Base-by-base conservation (phyloP, 495 filamentous ascomycete genomes). In the Penicillium paxilli region DNA sequence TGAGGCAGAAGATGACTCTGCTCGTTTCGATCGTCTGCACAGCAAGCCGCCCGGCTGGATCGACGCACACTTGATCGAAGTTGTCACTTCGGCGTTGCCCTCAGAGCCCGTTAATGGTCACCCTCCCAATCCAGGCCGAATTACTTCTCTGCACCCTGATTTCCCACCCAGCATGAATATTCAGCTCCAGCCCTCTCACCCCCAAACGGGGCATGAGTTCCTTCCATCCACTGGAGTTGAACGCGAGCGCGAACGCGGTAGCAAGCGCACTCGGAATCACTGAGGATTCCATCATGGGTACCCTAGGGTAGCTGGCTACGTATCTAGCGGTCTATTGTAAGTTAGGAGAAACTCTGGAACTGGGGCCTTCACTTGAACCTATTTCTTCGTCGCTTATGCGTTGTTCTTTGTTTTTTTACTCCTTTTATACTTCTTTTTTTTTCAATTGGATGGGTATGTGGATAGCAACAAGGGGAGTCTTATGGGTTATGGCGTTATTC, bases 1-100 rank as follows among this genome's bases (percentile, higher is more conserved):
- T 21, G 85, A 88, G 37, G 78, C 80, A 11, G 76, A 80, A 40
- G 75, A 79, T 41, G 86, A 89, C 62, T 64, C 83, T 37, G 75
- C 80, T 8, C 77, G 82, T 45, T 84, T 89, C 64, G 76, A 78
- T 42, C 70, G 70, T 10, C 61, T 78, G 20, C 61, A 64, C 20
- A 52, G 14, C 44, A 74, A 73, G 55, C 66, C 71, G 0, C 38
- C 52, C 2, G 58, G 65, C 21, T 76, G 70, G 62, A 66, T 78
- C n/a, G 75, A 78, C 35, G 51, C 58, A 5, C 58, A 59, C 37
- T 64, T 78, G 3, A 54, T 72, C 48, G 67, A 76, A n/a, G 30
- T 71, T 1, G 65, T 76, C 9, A 61, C 70, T 17, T 67, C 73
- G 14, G 59, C 63, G 12, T 42, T 62, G 12, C 63, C 67, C 1